Evolutionary conservation across 768 basidiomycete species (phyloP), one percentile per base, ranked within the genome.

Genomic region (Serendipita sp.): DNA sequence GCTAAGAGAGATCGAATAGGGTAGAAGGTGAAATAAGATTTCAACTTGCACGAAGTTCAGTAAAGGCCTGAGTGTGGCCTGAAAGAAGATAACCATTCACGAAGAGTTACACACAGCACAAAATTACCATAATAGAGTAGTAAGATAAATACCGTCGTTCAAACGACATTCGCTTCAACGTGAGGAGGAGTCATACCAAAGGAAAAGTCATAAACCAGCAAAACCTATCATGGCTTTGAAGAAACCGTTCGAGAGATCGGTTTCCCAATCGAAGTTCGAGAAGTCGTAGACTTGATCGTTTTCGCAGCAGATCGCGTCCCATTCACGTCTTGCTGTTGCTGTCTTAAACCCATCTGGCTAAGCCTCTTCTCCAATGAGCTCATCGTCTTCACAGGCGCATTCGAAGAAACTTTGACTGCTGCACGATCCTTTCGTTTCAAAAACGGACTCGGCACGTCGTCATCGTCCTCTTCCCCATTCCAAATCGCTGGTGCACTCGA

Each of bases 401-500:
- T 38, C 34, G 56, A n/a, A 1, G 28, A 11, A n/a, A 35, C 16
- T 60, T 32, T 60, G 4, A 35, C 56, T n/a, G 30, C 30, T 38
- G 56, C 11, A 3, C 56, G 56, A 37, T 83, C 83, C 3, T 66
- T 73, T 60, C 81, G 78, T 70, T 86, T 86, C 47, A 92, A 71
- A 74, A 92, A 92, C 3, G 89, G 90, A 70, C 87, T 89, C 0
- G 89, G 90, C 0, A 92, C 78, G 72, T 90, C 91, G 72, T 89
- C 89, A 71, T 89, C 89, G 70, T 92, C 88, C 0, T 78, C 77
- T 75, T 2, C 83, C 76, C 2, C 79, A 56, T 54, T 53, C 71
- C 18, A 67, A 11, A 28, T 64, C 45, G 13, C 60, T 24, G 16
- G 66, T 65, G 41, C 64, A 54, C 67, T 65, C 44, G 38, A 13